phyloP scores from a whole-genome alignment of 305 asterid genomes.

The Fraxinus ornus region DNA sequence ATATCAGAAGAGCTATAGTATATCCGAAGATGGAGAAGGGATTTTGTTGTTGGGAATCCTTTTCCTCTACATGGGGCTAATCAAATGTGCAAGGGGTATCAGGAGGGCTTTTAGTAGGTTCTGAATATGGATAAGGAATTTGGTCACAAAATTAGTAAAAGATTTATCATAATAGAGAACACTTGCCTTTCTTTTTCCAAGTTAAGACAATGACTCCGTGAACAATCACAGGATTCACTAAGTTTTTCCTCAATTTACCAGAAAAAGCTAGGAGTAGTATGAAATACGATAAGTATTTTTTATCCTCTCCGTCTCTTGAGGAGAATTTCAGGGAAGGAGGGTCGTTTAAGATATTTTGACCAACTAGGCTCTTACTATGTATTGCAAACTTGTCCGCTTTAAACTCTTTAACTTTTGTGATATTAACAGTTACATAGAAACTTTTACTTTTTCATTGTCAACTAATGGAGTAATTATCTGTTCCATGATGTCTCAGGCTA shows the following conservation, averaged over 20 bases:
- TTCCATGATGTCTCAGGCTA: constrained; percentile 37
- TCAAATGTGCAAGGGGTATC: not conserved
- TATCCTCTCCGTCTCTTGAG: not conserved
- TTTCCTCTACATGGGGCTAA: not conserved
- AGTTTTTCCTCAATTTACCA: not conserved
- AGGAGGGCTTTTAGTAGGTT: constrained; percentile 5
- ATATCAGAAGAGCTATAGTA: not conserved
- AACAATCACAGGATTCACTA: constrained; percentile 8
- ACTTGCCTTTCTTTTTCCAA: constrained; percentile 12
- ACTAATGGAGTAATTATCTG: constrained; percentile 5
- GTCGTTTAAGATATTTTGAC: not conserved
- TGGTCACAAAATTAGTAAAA: constrained; percentile 15
- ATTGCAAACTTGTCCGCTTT: not conserved
- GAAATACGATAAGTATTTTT: not conserved
- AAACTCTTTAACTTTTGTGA: not conserved
- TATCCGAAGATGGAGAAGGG: not conserved
- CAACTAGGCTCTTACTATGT: not conserved
- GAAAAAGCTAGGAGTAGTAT: not conserved
- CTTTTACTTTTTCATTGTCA: not conserved
- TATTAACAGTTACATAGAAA: not conserved
- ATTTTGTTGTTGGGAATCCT: not conserved
- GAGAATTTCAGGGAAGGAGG: not conserved
- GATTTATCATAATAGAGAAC: constrained; percentile 12
- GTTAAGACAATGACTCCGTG: not conserved
- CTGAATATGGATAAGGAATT: not conserved